Evolutionary conservation across 1,284 basidiomycete species (phyloP).

Genomic region (Meira miltonrushii): DNA sequence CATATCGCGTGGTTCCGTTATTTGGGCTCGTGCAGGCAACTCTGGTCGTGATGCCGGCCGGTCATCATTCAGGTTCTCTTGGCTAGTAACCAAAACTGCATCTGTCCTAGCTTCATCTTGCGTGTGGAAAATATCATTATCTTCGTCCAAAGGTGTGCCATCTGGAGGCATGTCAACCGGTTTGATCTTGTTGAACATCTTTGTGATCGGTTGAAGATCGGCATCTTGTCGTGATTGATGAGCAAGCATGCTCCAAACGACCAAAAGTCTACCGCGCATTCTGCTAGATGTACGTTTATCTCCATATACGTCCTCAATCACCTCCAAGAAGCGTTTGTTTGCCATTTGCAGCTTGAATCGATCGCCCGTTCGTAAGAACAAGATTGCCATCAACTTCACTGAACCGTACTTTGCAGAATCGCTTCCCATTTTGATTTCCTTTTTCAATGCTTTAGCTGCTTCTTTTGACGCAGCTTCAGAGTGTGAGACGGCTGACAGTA

Average conservation of each 20-base stretch:
- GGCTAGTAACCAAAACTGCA: neutral
- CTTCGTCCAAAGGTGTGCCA: conserved; percentile 24
- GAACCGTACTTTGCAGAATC: conserved; percentile 32
- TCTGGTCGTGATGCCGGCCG: neutral
- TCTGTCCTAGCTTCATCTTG: neutral
- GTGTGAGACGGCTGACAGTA: conserved; percentile 24
- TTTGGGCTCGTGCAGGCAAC: neutral
- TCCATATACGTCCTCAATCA: conserved; percentile 33
- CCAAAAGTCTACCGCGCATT: conserved; percentile 35
- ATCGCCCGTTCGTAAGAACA: conserved; percentile 34
- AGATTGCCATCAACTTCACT: conserved; percentile 34
- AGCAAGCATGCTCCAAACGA: conserved; percentile 38
- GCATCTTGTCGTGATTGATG: conserved; percentile 32
- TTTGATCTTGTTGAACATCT: conserved; percentile 39
- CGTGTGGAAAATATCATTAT: conserved; percentile 13
- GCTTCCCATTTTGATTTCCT: conserved; percentile 39
- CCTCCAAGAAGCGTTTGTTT: conserved; percentile 37
- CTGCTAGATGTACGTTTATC: conserved; percentile 31
- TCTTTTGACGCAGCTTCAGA: conserved; percentile 42
- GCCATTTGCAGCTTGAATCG: conserved; percentile 39
- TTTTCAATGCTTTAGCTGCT: conserved; percentile 36
- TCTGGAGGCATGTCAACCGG: conserved; percentile 32
- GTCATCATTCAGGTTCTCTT: too few species aligned
- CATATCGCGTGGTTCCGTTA: neutral
- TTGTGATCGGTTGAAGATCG: conserved; percentile 33